Base-by-base conservation (phyloP, 768 basidiomycete genomes). In the Dictyophora rubrovolvata region DNA sequence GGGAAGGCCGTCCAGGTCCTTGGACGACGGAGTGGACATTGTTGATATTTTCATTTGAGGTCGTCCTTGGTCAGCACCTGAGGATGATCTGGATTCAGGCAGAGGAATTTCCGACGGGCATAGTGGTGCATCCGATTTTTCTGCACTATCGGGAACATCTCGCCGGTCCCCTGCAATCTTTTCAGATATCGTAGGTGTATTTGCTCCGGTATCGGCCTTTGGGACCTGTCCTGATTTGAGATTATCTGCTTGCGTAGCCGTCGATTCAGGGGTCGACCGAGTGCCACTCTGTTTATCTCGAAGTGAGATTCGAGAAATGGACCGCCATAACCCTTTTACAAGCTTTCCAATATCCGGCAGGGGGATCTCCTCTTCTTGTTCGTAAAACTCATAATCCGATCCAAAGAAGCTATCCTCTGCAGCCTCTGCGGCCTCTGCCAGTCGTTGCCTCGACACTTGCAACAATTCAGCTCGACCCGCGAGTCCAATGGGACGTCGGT, bases 401-500 rank as follows among this genome's bases (percentile, higher is more conserved):
- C 52, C 57, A 11, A 50, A 53, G 16, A 18, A 17, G 4, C 12
- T 18, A 18, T 52, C 49, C 14, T 49, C 21, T 1, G 6, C 10
- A 2, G 42, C 42, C 57, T 23, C 28, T 28, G 28, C 23, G 18
- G 23, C 22, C 42, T 37, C 17, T 23, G 23, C 8, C 12, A 59
- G 51, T 11, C 46, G 57, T 46, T 20, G 48, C 23, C 48, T 23
- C 17, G 18, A 50, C 18, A 33, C 50, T 7, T 51, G 57, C 17
- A 59, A 35, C 49, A 59, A 34, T 42, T 52, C 52, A 42, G 42
- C 60, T 48, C 73, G 70, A 37, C 71, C 71, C 21, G 71, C 73
- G 54, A 74, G 64, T 46, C 73, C 73, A 53, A 74, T 67, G 36
- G 66, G 70, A 52, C 66, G 63, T 50, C 53, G 63, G 12, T 66